Percentiles rank a stretch among this genome's conserved stretches.
These are phyloP conservation scores for Talaromyces proteolyticus DNA, from an alignment of 495 filamentous ascomycete genomes.

Conservation along the genomic window DNA sequence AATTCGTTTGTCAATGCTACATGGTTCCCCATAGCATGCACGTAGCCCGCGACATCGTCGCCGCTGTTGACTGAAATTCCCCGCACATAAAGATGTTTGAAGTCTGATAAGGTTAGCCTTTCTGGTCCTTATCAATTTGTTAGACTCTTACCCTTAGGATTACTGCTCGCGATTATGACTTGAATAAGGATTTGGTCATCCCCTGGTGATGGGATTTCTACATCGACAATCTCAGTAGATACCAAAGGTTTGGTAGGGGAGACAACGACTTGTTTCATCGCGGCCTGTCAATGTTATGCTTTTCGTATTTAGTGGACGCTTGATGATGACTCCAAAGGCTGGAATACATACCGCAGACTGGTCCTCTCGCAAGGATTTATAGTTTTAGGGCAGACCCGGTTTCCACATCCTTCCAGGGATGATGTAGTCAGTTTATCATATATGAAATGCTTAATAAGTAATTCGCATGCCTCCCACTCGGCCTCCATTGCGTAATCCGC, in stretches of 20 bases:
- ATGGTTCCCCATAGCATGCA: constrained; percentile 52
- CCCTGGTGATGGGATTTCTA: constrained; percentile 53
- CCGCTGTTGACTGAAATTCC: constrained; percentile 44
- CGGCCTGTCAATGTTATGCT: no score
- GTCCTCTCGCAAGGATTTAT: no score
- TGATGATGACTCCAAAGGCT: no score
- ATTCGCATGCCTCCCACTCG: no score
- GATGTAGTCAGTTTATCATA: no score
- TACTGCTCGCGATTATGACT: constrained; percentile 62
- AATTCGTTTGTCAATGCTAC: constrained; percentile 43
- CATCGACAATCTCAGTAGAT: constrained; percentile 42
- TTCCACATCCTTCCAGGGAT: no score
- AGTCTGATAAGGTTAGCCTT: constrained; percentile 2
- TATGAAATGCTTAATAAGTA: no score
- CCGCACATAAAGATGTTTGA: constrained; percentile 8
- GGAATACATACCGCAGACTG: no score
- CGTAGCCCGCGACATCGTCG: constrained; percentile 67
- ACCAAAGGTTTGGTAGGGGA: constrained; percentile 43
- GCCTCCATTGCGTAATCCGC: no score
- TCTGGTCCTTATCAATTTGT: background rate
- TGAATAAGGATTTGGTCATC: constrained; percentile 63
- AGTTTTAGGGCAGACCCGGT: no score
- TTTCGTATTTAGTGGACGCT: no score
- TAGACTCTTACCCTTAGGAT: constrained; percentile 55
- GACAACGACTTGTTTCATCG: constrained; percentile 64